phyloP scores from a whole-genome alignment of 2,329 filamentous ascomycete genomes.

The Didymella glomerata region DNA sequence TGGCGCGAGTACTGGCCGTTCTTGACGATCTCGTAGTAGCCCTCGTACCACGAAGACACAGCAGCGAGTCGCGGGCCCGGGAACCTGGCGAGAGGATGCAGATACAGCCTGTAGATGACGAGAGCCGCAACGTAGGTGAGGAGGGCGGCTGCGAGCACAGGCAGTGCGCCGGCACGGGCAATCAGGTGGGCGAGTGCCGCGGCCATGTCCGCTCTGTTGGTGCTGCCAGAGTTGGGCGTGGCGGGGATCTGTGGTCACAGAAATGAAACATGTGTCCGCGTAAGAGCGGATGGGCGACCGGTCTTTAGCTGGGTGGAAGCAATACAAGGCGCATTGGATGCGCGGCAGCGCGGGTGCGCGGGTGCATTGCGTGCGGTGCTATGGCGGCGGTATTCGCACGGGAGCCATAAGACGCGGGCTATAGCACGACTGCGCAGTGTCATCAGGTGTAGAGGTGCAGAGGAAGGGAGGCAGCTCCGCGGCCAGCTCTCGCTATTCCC shows the following conservation, averaged over 20 bases:
- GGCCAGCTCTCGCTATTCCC: not conserved
- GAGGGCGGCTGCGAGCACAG: conserved; percentile 22
- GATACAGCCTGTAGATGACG: conserved; percentile 52
- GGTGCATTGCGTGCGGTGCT: not conserved
- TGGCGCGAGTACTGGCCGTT: conserved; percentile 45
- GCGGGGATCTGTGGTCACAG: conserved; percentile 15
- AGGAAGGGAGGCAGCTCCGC: not conserved
- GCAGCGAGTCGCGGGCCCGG: conserved; percentile 54
- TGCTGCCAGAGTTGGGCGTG: conserved; percentile 2
- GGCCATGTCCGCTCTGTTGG: conserved; percentile 11
- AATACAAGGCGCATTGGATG: not conserved
- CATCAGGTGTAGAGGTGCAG: not conserved
- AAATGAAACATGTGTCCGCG: conserved; percentile 17
- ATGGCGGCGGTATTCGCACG: not conserved
- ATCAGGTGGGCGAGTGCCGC: conserved; percentile 10
- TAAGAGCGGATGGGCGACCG: not conserved
- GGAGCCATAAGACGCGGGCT: not conserved
- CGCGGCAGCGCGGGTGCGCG: not conserved
- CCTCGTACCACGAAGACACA: conserved; percentile 46
- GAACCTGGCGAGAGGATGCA: conserved; percentile 57
- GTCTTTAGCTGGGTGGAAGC: conserved; percentile 9
- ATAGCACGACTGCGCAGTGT: not conserved
- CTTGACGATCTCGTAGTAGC: conserved; percentile 46
- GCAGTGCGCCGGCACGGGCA: conserved; percentile 20
- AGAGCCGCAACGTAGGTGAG: conserved; percentile 32